These are phyloP conservation scores for Skeletonema marinoi DNA, from an alignment of 108 stramenopile genomes.

Conservation along the genomic window DNA sequence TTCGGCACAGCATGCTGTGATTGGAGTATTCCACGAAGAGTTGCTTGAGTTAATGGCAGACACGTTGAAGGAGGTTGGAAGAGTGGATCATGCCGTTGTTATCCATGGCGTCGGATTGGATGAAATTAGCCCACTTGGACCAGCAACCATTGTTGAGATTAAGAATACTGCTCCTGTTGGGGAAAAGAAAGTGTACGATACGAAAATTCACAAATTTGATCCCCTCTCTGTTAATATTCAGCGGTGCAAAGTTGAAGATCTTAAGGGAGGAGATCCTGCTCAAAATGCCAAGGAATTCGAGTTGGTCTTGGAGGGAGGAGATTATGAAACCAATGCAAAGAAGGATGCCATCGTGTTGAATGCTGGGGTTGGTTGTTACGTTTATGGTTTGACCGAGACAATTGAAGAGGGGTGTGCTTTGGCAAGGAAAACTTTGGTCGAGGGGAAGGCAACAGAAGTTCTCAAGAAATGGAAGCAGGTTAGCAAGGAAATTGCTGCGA, in stretches of 20 bases:
- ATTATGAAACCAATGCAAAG: constrained; percentile 83
- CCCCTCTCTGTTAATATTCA: constrained; percentile 86
- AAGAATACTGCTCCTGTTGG: constrained; percentile 79
- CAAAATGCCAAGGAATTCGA: constrained; percentile 92
- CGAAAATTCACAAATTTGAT: constrained; percentile 81
- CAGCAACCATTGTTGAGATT: constrained; percentile 91
- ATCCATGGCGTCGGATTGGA: constrained; percentile 98
- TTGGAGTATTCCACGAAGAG: constrained; percentile 95
- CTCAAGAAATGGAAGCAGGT: constrained; percentile 76
- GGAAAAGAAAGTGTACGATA: constrained; percentile 75
- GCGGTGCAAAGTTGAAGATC: constrained; percentile 87
- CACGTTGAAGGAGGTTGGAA: constrained; percentile 88
- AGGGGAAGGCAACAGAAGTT: constrained; percentile 75
- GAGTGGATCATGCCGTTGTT: constrained; percentile 96
- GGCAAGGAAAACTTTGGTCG: constrained; percentile 74
- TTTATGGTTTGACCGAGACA: constrained; percentile 87
- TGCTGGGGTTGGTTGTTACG: constrained; percentile 96
- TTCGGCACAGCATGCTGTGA: constrained; percentile 93
- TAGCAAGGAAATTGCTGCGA: constrained; percentile 72
- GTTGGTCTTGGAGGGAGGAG: constrained; percentile 87
- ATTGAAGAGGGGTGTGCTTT: constrained; percentile 92
- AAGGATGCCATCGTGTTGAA: constrained; percentile 97
- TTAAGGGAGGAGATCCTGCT: constrained; percentile 94
- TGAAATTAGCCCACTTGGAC: constrained; percentile 97
- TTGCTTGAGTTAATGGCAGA: constrained; percentile 90